phyloP scores from a whole-genome alignment of 495 filamentous ascomycete genomes.

The Aspergillus steynii region DNA sequence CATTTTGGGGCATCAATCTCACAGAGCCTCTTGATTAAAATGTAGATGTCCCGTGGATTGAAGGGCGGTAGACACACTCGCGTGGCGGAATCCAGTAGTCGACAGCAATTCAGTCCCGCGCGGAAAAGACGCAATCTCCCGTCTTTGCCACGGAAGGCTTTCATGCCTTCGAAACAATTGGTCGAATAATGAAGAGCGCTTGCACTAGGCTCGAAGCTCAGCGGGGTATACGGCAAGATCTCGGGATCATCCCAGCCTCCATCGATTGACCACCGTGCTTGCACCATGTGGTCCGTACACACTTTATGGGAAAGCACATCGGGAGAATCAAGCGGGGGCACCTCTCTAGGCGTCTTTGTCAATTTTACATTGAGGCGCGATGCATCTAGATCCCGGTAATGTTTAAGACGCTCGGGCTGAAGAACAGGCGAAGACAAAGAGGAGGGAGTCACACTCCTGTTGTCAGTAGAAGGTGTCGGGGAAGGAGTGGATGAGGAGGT shows the following conservation, averaged over 20 bases:
- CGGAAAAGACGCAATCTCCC: slow-evolving; percentile 8
- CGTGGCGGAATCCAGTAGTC: slow-evolving; percentile 3
- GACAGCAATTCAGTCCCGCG: background rate
- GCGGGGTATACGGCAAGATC: background rate
- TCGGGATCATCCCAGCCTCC: slow-evolving; percentile 9
- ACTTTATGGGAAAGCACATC: background rate
- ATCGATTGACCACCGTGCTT: slow-evolving; percentile 2
- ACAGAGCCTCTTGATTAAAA: background rate
- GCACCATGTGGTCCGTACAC: slow-evolving; percentile 9
- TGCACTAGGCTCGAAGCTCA: background rate
- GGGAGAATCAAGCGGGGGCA: slow-evolving; percentile 1
- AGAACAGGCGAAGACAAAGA: background rate
- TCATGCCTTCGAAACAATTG: slow-evolving; percentile 7
- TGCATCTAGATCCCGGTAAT: background rate
- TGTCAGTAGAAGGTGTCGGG: background rate
- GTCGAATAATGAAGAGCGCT: slow-evolving; percentile 7
- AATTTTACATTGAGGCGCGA: slow-evolving; percentile 3
- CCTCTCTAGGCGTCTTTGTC: background rate
- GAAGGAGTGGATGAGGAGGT: background rate
- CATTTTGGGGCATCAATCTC: slow-evolving; percentile 7
- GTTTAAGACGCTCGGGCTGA: background rate
- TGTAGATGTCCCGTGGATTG: background rate
- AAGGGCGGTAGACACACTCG: background rate
- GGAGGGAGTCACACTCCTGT: background rate
- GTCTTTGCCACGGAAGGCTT: slow-evolving; percentile 3